phyloP scores from a whole-genome alignment of 768 basidiomycete species.

The Mycena amicta region DNA sequence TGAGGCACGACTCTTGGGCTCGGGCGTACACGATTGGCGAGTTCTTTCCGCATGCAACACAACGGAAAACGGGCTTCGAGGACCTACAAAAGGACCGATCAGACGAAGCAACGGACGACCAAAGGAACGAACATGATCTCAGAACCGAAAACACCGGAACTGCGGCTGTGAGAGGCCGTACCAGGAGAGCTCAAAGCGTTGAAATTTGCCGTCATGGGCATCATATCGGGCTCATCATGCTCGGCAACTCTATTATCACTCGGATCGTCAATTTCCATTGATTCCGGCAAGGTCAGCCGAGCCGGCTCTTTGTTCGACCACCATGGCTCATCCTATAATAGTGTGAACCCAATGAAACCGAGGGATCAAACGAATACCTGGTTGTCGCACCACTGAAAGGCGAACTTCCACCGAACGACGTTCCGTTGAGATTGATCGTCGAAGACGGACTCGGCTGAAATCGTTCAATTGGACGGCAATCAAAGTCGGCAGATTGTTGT shows the following conservation, averaged over 20 bases:
- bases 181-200: too few species aligned
- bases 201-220: too few species aligned
- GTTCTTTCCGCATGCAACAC: neutral
- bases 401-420: conserved; percentile 5
- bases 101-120: too few species aligned
- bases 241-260: neutral
- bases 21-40: conserved; percentile 1
- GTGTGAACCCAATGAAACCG: neutral
- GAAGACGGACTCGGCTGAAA: neutral
- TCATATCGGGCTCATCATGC: too few species aligned
- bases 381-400: conserved; percentile 7
- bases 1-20: neutral
- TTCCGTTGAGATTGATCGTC: neutral
- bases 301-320: neutral
- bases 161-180: too few species aligned
- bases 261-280: neutral
- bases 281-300: neutral
- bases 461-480: neutral
- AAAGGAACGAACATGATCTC: too few species aligned
- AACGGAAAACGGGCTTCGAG: too few species aligned
- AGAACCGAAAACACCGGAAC: too few species aligned
- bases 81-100: too few species aligned
- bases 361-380: neutral
- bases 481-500: neutral
- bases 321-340: conserved; percentile 7